Conservation (phyloP, 2,329 filamentous ascomycete genomes). For the Malbranchea zuffiana region DNA sequence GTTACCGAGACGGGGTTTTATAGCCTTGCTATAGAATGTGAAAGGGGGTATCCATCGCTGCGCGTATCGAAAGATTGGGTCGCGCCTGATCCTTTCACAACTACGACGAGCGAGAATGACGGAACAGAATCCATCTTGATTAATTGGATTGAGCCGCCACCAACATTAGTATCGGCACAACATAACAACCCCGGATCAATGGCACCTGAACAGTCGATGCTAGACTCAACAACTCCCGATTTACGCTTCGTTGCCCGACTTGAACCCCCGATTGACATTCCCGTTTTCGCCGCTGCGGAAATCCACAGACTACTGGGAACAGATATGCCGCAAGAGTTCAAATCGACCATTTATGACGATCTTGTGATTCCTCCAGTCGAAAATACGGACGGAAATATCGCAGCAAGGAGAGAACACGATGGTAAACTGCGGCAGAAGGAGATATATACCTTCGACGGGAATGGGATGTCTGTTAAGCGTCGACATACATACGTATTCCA, state of each 20-base stretch:
- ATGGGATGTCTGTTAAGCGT: slow-evolving; percentile 22
- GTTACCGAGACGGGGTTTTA: slow-evolving; percentile 21
- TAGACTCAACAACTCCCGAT: slow-evolving; percentile 30
- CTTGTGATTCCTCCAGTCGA: slow-evolving; percentile 25
- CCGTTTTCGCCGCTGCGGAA: slow-evolving; percentile 31
- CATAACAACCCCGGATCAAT: slow-evolving; percentile 27
- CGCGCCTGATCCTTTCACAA: slow-evolving; percentile 25
- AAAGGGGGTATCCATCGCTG: slow-evolving; percentile 36
- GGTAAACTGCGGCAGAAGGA: slow-evolving; percentile 26
- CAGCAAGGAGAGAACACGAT: slow-evolving; percentile 18
- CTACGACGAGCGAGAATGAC: slow-evolving; percentile 17
- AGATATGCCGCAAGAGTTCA: slow-evolving; percentile 31
- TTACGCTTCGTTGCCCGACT: slow-evolving; percentile 36
- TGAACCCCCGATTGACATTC: slow-evolving; percentile 34
- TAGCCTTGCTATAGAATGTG: slow-evolving; percentile 34
- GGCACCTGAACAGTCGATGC: slow-evolving; percentile 29
- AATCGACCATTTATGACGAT: slow-evolving; percentile 30
- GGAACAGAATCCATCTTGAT: slow-evolving; percentile 24
- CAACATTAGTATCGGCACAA: slow-evolving; percentile 24
- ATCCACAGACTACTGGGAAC: slow-evolving; percentile 33
- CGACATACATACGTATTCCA: slow-evolving; percentile 36
- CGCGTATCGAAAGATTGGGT: slow-evolving; percentile 37
- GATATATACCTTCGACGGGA: slow-evolving; percentile 24
- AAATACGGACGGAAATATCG: slow-evolving; percentile 17
- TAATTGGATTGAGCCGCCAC: slow-evolving; percentile 32